phyloP scores from a whole-genome alignment of 1,284 basidiomycete genomes.

The Xerocomus amazonicus region DNA sequence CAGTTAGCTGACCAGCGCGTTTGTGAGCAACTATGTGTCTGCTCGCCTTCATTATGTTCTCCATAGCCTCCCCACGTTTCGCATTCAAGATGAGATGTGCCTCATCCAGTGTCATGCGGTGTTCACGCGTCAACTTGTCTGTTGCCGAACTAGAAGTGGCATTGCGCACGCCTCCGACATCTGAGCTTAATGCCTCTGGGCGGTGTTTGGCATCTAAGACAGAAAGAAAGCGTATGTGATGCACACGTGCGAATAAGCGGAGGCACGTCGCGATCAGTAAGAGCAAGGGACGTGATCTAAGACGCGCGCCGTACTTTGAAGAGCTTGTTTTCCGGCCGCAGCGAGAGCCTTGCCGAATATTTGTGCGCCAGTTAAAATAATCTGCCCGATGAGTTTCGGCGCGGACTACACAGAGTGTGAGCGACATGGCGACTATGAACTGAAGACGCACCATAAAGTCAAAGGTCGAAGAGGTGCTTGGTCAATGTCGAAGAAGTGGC shows the following conservation, averaged over 20 bases:
- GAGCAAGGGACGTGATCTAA: not conserved
- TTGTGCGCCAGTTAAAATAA: constrained; percentile 74
- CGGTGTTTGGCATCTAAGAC: constrained; percentile 74
- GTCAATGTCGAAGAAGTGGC: not conserved
- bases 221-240: not conserved
- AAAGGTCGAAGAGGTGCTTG: constrained; percentile 1
- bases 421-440: not conserved
- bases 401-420: constrained; percentile 50
- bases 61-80: constrained; percentile 72
- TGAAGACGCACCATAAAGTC: constrained; percentile 25
- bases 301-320: constrained; percentile 69
- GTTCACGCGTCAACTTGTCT: constrained; percentile 76
- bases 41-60: constrained; percentile 71
- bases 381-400: constrained; percentile 78
- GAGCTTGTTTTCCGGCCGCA: constrained; percentile 90
- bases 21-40: not conserved
- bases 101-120: constrained; percentile 95
- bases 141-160: constrained; percentile 71
- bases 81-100: constrained; percentile 92
- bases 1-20: constrained; percentile 3
- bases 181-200: constrained; percentile 59
- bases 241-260: not conserved
- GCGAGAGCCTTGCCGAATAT: constrained; percentile 90
- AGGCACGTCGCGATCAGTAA: constrained; percentile 5
- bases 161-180: constrained; percentile 68